These are phyloP conservation scores for Diddensiella santjacobensis DNA, from an alignment of 805 yeast species.

Conservation along the genomic window DNA sequence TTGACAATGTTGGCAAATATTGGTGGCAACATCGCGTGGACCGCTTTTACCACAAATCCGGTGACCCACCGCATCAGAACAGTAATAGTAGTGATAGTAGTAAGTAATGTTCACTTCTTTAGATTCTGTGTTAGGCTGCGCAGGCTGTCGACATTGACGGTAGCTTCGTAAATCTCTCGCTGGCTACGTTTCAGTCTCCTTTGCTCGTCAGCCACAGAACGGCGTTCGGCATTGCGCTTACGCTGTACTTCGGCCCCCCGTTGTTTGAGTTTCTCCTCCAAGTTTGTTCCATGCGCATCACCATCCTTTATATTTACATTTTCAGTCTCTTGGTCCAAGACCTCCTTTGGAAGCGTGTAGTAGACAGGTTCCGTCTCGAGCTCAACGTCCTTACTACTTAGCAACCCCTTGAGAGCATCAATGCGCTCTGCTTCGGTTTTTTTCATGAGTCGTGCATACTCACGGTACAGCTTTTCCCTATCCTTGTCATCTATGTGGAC, in stretches of 20 bases:
- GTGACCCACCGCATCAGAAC: conserved; percentile 1
- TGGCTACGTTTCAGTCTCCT: conserved; percentile 1
- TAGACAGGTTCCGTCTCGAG: conserved; percentile 8
- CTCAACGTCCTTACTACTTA: neutral
- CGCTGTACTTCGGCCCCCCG: neutral
- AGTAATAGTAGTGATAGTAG: neutral
- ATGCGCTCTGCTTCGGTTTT: conserved; percentile 20
- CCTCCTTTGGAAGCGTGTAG: conserved; percentile 3
- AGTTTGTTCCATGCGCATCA: neutral
- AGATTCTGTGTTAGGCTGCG: conserved; percentile 2
- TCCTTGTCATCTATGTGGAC: conserved; percentile 35
- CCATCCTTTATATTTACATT: neutral
- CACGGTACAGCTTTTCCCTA: conserved; percentile 39
- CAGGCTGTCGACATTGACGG: conserved; percentile 5
- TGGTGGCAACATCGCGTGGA: conserved; percentile 25
- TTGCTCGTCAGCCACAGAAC: neutral
- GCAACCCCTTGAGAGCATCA: conserved; percentile 21
- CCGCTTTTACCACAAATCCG: conserved; percentile 7
- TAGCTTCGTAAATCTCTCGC: conserved; percentile 6
- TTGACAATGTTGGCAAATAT: conserved; percentile 15
- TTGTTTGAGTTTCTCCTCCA: neutral
- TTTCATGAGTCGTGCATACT: conserved; percentile 25
- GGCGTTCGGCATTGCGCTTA: neutral
- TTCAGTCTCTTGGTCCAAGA: neutral
- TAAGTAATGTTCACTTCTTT: neutral